Evolutionary conservation across 2,329 filamentous ascomycete genomes (phyloP), one percentile per base, ranked within the genome.

Genomic region (Beauveria australis): DNA sequence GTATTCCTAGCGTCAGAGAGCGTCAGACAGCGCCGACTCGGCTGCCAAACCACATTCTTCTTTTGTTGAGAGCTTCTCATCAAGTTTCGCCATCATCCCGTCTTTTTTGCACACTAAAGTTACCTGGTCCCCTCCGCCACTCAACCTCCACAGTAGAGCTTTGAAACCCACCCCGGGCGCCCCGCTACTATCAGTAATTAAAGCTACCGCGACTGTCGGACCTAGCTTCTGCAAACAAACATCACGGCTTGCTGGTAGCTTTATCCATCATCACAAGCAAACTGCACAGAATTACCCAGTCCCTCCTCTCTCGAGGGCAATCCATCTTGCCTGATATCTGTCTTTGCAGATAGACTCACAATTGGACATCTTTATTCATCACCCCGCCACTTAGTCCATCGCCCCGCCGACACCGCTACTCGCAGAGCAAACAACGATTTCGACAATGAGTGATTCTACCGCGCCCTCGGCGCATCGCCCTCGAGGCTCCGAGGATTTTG

Each of bases 401-500:
- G 10, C 49, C 58, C 58, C 49, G 49, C 49, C 49, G 58, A 60
- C 58, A 60, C 58, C 58, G 58, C 58, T 60, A 60, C 26, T 60
- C 51, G 28, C 30, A 46, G 14, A 41, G 30, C 58, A 47, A 53
- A 60, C 58, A 48, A n/a, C 9, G 3, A 40, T 24, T 28, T 60
- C 58, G 40, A 61, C 18, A 41, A 61, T 61, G 59, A 26, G 53
- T 10, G 59, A 61, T n/a, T 57, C 59, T n/a, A 52, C 44, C 24
- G 37, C 59, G 53, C 59, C 59, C 28, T 44, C 59, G 19, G 53
- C 59, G 47, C 59, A 56, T 30, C 53, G 53, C 37, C 59, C 53
- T 59, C 65, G 69, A 49, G 73, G 74, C 46, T 79, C 77, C 8
- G 73, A 76, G 53, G 79, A 83, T 62, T 79, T 79, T 53, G 71